phyloP scores from a whole-genome alignment of 2,329 filamentous ascomycete genomes.

The Trichoderma sp. region DNA sequence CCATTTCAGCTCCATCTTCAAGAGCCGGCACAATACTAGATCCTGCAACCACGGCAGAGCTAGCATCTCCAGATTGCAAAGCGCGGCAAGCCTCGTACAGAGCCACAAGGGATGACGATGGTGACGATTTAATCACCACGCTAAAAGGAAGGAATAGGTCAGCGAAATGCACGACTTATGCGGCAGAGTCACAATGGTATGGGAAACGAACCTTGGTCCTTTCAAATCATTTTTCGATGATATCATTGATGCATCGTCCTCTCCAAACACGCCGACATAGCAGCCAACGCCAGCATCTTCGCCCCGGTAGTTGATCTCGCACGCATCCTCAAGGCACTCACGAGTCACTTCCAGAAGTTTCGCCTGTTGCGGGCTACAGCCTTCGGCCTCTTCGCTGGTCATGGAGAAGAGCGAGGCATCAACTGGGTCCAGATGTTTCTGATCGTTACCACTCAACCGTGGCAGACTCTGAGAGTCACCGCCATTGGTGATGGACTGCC shows the following conservation, averaged over 20 bases:
- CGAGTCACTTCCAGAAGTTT: constrained; percentile 28
- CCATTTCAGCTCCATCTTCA: background rate
- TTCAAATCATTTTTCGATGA: background rate
- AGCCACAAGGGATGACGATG: constrained; percentile 4
- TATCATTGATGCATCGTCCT: constrained; percentile 22
- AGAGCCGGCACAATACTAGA: background rate
- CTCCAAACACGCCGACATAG: constrained; percentile 30
- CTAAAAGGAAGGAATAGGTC: background rate
- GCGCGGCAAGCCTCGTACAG: constrained; percentile 15
- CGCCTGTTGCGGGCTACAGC: constrained; percentile 31
- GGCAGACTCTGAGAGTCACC: constrained; percentile 24
- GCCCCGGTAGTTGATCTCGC: constrained; percentile 26
- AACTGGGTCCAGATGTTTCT: constrained; percentile 24
- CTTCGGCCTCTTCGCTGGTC: constrained; percentile 26
- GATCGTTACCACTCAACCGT: constrained; percentile 18
- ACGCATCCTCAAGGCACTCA: constrained; percentile 26
- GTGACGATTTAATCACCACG: background rate
- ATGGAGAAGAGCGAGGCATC: constrained; percentile 34
- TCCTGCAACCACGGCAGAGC: constrained; percentile 12
- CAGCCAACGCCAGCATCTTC: constrained; percentile 29
- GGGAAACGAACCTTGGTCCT: constrained; percentile 8
- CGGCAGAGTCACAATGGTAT: background rate
- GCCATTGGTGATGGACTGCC: constrained; percentile 31
- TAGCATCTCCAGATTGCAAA: constrained; percentile 4
- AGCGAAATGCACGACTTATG: background rate